phyloP scores from a whole-genome alignment of 495 filamentous ascomycete species.

The Bryoglossum gracile region DNA sequence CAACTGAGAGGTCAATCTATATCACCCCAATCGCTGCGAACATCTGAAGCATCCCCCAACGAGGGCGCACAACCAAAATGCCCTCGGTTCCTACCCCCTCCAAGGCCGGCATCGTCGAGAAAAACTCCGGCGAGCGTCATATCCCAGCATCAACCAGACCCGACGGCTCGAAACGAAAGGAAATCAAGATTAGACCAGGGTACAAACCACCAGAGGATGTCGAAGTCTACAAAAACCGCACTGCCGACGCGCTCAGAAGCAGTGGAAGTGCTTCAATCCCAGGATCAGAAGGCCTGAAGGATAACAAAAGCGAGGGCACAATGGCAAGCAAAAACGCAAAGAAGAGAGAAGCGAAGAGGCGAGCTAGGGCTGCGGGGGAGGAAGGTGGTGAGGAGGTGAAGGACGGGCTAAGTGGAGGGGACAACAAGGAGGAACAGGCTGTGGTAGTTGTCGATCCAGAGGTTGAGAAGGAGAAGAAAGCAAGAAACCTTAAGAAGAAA shows the following conservation, averaged over 20 bases:
- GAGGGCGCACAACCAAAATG: too few relatives aligned
- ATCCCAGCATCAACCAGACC: conserved; percentile 83
- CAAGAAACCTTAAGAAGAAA: conserved; percentile 91
- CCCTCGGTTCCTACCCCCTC: conserved; percentile 44
- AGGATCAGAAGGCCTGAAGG: conserved; percentile 62
- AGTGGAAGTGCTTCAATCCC: conserved; percentile 71
- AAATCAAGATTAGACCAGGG: conserved; percentile 87
- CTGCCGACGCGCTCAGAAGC: conserved; percentile 78
- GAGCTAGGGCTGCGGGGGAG: conserved; percentile 63
- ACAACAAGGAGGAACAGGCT: conserved; percentile 25
- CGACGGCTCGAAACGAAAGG: conserved; percentile 82
- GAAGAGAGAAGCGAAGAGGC: conserved; percentile 84
- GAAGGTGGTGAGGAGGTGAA: conserved; percentile 35
- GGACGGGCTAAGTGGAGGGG: conserved; percentile 21
- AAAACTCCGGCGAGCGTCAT: conserved; percentile 69
- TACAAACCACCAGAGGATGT: conserved; percentile 95
- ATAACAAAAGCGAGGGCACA: conserved; percentile 39
- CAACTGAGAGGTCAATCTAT: too few relatives aligned
- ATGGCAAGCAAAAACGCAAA: conserved; percentile 77
- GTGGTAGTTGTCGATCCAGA: conserved; percentile 51
- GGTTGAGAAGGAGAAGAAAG: conserved; percentile 85
- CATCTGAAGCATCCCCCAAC: too few relatives aligned
- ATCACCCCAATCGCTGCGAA: too few relatives aligned
- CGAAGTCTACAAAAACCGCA: conserved; percentile 90
- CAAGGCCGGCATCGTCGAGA: conserved; percentile 70